Conservation (phyloP, 805 yeast genomes). For the Blastobotrys terrestris region DNA sequence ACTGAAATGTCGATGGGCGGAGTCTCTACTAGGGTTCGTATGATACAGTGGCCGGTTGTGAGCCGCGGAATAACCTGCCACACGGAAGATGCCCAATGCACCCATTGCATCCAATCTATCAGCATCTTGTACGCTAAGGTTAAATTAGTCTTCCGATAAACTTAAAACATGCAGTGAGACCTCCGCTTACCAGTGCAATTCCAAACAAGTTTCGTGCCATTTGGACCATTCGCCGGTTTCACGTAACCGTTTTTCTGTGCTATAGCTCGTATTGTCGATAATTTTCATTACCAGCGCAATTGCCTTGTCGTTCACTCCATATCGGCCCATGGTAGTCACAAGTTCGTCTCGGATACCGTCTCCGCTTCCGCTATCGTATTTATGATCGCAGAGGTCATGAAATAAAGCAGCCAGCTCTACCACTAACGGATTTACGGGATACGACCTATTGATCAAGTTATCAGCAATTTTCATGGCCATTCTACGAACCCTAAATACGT, state of each 20-base stretch:
- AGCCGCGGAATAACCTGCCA: slow-evolving; percentile 29
- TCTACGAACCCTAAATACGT: slow-evolving; percentile 28
- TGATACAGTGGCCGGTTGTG: slow-evolving; percentile 24
- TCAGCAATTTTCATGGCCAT: slow-evolving; percentile 25
- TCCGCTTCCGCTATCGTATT: slow-evolving; percentile 20
- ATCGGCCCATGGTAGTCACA: slow-evolving; percentile 9
- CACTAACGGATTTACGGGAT: slow-evolving; percentile 20
- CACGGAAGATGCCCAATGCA: slow-evolving; percentile 32
- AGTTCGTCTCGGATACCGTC: slow-evolving; percentile 13
- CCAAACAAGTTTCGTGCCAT: slow-evolving; percentile 29
- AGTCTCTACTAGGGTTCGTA: slow-evolving; percentile 13
- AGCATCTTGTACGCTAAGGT: slow-evolving; percentile 18
- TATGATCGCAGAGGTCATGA: slow-evolving; percentile 31
- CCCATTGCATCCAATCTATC: slow-evolving; percentile 39
- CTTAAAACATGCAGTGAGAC: background rate
- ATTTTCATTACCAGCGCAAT: slow-evolving; percentile 19
- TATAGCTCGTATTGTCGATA: slow-evolving; percentile 24
- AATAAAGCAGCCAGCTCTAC: slow-evolving; percentile 30
- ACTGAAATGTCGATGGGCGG: slow-evolving; percentile 28
- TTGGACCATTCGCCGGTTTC: slow-evolving; percentile 23
- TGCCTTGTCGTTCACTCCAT: slow-evolving; percentile 15
- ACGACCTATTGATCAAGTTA: slow-evolving; percentile 3
- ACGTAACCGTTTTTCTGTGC: slow-evolving; percentile 23
- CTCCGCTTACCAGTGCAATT: slow-evolving; percentile 27
- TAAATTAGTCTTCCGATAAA: background rate